Conservation (phyloP, 1,284 basidiomycete species). For the Ceratobasidium sp. region DNA sequence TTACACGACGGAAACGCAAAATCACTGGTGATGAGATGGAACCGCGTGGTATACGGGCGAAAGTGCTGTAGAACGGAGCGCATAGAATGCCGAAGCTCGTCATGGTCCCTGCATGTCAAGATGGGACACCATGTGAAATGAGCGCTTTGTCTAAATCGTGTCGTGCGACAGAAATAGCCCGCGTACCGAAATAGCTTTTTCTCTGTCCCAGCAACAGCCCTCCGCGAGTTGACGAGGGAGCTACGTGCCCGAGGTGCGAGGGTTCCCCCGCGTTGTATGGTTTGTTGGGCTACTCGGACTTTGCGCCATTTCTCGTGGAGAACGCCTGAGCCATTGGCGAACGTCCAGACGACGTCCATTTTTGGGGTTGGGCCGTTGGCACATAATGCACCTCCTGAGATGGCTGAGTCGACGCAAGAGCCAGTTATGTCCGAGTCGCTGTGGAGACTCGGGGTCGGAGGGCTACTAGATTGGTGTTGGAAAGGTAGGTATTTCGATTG, state of each 20-base stretch:
- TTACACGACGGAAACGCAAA: conserved; percentile 46
- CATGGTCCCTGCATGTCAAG: conserved; percentile 46
- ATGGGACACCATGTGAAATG: not conserved
- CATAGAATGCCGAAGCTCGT: conserved; percentile 49
- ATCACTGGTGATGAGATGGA: conserved; percentile 47
- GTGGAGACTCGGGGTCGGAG: not conserved
- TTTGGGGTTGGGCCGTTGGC: not conserved
- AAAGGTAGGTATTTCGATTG: conserved; percentile 32
- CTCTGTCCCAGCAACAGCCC: conserved; percentile 16
- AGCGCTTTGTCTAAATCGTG: conserved; percentile 5
- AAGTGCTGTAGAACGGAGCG: conserved; percentile 49
- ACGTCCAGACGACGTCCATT: conserved; percentile 48
- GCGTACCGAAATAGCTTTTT: conserved; percentile 43
- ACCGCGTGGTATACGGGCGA: conserved; percentile 14
- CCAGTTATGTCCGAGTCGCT: conserved; percentile 7
- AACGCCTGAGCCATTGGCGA: conserved; percentile 48
- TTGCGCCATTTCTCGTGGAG: conserved; percentile 41
- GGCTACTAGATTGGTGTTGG: not conserved
- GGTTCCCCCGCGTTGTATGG: conserved; percentile 29
- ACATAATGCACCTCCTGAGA: conserved; percentile 17
- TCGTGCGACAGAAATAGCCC: conserved; percentile 14
- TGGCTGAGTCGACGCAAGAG: conserved; percentile 17
- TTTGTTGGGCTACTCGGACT: conserved; percentile 34
- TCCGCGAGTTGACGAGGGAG: not conserved
- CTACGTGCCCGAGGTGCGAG: conserved; percentile 20